These are phyloP conservation scores for Hypoxylon sp. DNA, from an alignment of 2,329 filamentous ascomycete genomes.

Conservation along the genomic window DNA sequence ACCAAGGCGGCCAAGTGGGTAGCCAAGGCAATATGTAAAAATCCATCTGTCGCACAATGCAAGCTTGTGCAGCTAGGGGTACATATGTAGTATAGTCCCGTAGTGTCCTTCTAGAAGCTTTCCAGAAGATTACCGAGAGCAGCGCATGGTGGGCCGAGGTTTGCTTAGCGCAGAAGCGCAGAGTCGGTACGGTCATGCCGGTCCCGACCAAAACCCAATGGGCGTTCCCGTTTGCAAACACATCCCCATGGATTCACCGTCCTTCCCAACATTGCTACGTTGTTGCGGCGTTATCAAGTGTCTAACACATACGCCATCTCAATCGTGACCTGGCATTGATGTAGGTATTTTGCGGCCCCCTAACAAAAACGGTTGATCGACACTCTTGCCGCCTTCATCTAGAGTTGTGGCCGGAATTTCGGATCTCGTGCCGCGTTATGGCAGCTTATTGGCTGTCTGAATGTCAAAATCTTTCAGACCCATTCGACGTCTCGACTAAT, in stretches of 20 bases:
- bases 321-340: constrained; percentile 1
- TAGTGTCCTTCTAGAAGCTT: constrained; percentile 45
- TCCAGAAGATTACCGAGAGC: constrained; percentile 46
- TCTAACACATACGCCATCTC: constrained; percentile 11
- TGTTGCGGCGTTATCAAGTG: constrained; percentile 4
- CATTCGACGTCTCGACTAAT: constrained; percentile 32
- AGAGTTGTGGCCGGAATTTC: constrained; percentile 21
- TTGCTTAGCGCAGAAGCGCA: constrained; percentile 23
- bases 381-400: constrained; percentile 33
- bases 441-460: constrained; percentile 23
- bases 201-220: constrained; percentile 31
- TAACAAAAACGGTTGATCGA: constrained; percentile 20
- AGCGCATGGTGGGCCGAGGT: constrained; percentile 25
- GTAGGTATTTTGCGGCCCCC: constrained; percentile 10
- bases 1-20: not conserved
- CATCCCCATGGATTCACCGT: constrained; percentile 7
- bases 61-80: not conserved
- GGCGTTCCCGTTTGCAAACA: constrained; percentile 25
- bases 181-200: constrained; percentile 45
- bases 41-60: constrained; percentile 24
- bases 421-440: constrained; percentile 12
- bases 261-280: constrained; percentile 8
- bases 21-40: constrained; percentile 9
- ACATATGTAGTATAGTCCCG: too few species aligned
- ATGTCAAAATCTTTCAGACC: constrained; percentile 19